These are phyloP conservation scores for Osmanthus fragrans DNA, from an alignment of 257 asterid species.

Conservation along the genomic window DNA sequence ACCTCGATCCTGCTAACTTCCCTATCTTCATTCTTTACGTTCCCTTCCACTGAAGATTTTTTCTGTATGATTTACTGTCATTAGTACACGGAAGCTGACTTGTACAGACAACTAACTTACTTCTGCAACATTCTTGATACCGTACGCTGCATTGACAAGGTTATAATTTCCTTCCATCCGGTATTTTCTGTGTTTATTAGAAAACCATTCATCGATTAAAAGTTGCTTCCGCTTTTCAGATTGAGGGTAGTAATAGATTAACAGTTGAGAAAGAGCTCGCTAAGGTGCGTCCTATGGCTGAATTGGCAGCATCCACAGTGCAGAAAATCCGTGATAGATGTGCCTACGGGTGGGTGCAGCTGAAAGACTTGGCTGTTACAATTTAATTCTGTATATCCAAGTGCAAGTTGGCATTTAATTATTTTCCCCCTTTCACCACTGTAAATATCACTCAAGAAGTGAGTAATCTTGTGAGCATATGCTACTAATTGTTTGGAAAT, in stretches of 20 bases:
- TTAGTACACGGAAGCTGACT: conserved; percentile 88
- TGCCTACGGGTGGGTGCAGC: conserved; percentile 86
- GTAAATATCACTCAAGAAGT: no score
- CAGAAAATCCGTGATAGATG: conserved; percentile 73
- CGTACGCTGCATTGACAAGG: conserved; percentile 79
- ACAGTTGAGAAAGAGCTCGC: conserved; percentile 65
- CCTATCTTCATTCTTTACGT: neutral
- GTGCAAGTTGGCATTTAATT: neutral
- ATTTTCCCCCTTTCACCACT: neutral
- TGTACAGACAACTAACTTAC: conserved; percentile 83
- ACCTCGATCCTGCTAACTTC: conserved; percentile 4
- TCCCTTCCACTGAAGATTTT: neutral
- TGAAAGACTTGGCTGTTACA: conserved; percentile 52
- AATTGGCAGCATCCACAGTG: conserved; percentile 63
- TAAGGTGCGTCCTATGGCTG: conserved; percentile 63
- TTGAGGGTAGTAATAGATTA: conserved; percentile 52
- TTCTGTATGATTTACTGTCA: conserved; percentile 11
- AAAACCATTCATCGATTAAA: neutral
- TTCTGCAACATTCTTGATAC: conserved; percentile 79
- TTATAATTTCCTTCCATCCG: conserved; percentile 13
- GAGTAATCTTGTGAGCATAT: no score
- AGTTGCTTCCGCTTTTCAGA: conserved; percentile 37
- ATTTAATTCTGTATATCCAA: conserved; percentile 28
- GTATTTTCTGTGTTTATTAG: neutral
- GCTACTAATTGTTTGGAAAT: no score